phyloP scores from a whole-genome alignment of 106 monocot genomes.

The Iris macrosiphon region DNA sequence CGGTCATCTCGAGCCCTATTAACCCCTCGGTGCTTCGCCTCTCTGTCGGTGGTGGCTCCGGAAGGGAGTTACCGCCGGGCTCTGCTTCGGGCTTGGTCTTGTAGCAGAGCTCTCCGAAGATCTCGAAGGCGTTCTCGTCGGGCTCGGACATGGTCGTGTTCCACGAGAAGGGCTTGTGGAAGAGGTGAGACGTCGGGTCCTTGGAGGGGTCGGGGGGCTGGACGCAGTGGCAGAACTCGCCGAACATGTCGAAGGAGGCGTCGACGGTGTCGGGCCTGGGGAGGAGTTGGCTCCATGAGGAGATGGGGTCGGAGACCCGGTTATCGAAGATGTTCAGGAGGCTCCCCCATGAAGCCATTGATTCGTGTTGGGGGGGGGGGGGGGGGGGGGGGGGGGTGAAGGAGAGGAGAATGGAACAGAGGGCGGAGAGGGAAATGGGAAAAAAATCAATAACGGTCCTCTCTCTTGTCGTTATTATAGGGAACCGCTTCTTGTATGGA shows the following conservation, averaged over 20 bases:
- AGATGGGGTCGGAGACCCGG: slow-evolving; percentile 4
- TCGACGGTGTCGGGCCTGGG: background rate
- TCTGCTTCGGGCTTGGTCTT: background rate
- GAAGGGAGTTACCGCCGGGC: no score
- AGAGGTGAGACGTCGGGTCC: background rate
- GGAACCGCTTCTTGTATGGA: background rate
- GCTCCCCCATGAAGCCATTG: slow-evolving; percentile 13
- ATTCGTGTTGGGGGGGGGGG: background rate
- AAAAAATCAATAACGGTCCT: background rate
- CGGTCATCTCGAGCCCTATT: no score
- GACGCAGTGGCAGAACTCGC: slow-evolving; percentile 11
- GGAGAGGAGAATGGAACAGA: background rate
- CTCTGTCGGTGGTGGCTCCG: no score
- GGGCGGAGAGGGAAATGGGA: background rate
- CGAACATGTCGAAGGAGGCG: slow-evolving; percentile 21
- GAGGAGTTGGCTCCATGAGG: slow-evolving; percentile 15
- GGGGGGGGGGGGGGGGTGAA: background rate
- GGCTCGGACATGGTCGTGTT: background rate
- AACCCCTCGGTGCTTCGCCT: no score
- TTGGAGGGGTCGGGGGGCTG: background rate
- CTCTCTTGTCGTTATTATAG: background rate
- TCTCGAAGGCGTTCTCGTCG: slow-evolving; percentile 7
- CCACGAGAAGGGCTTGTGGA: slow-evolving; percentile 6
- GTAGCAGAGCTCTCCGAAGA: slow-evolving; percentile 27
- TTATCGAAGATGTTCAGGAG: slow-evolving; percentile 19